Percentiles rank a stretch among this genome's conserved stretches.
phyloP scores from a whole-genome alignment of 2,329 filamentous ascomycete genomes.

The Aspergillus glaucus region DNA sequence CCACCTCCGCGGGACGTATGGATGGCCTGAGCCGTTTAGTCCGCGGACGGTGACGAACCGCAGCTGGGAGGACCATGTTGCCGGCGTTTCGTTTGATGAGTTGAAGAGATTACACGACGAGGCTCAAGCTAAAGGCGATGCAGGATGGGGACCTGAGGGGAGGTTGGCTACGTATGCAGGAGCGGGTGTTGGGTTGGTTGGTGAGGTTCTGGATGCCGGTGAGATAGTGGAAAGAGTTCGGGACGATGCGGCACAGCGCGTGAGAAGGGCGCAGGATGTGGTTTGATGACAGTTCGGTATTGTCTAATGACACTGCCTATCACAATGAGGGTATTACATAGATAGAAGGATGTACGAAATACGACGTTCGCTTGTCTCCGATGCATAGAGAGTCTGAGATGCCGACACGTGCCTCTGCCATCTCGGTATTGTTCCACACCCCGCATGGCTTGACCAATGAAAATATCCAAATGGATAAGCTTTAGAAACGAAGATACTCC shows the following conservation, averaged over 20 bases:
- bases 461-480: neutral
- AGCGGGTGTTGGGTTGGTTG: conserved; percentile 41
- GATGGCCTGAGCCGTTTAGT: conserved; percentile 56
- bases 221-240: conserved; percentile 32
- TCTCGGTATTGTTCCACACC: neutral
- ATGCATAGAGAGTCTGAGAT: neutral
- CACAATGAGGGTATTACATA: neutral
- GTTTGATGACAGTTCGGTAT: neutral
- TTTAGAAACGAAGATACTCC: neutral
- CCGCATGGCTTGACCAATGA: neutral
- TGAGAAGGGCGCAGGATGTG: neutral
- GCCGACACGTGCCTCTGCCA: neutral
- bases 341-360: neutral
- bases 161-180: conserved; percentile 48
- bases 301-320: neutral
- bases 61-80: conserved; percentile 18
- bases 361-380: neutral
- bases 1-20: conserved; percentile 49
- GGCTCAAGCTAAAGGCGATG: conserved; percentile 34
- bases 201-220: conserved; percentile 33
- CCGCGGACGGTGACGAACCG: conserved; percentile 40
- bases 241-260: conserved; percentile 1
- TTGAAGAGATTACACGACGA: conserved; percentile 41
- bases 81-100: conserved; percentile 41
- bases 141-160: conserved; percentile 44